Evolutionary conservation across 1,139 yeast species (phyloP), one percentile per base, ranked within the genome.

Genomic region (Geotrichum europaeum): DNA sequence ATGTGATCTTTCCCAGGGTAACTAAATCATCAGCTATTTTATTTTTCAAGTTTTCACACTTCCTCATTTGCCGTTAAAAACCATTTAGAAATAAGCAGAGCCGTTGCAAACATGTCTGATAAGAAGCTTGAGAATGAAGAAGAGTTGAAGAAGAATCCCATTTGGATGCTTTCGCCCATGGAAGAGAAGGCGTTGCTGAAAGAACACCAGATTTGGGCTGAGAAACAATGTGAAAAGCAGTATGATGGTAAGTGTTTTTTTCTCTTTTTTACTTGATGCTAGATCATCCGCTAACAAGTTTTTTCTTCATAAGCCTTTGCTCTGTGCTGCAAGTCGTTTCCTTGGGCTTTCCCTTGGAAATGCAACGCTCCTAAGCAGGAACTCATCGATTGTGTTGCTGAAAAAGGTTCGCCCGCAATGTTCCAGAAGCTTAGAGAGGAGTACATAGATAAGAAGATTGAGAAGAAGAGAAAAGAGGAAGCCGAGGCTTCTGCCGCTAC

Each of bases 91-190:
- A n/a, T 40, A 40, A 7, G n/a, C 47, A 40, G 10, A 40, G 7
- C 13, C 47, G 10, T 40, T 40, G 6, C 18, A 40, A 40, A 40
- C n/a, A 40, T 40, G 47, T 40, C 47, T 18, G 43, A 30, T 24
- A 34, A 20, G 25, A 53, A 43, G 18, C 20, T 52, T 10, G 55
- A 51, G 45, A 49, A 49, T 47, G 55, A 34, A n/a, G 51, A 56
- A 4, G 49, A 28, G 47, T 30, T 18, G 20, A 51, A 55, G n/a
- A 56, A 61, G 49, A 64, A 88, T 52, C 96, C 96, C 1, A 78
- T 84, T 15, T 91, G 97, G 97, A 82, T 89, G 67, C 78, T 91
- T 51, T 84, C 95, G 0, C 96, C 97, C 3, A 81, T 82, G 66
- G 97, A 91, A 71, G 97, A 91, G 71, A 86, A 86, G 74, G 83